Evolutionary conservation across 495 filamentous ascomycete species (phyloP).

Genomic region (Pseudoneurospora amorphoporcata): DNA sequence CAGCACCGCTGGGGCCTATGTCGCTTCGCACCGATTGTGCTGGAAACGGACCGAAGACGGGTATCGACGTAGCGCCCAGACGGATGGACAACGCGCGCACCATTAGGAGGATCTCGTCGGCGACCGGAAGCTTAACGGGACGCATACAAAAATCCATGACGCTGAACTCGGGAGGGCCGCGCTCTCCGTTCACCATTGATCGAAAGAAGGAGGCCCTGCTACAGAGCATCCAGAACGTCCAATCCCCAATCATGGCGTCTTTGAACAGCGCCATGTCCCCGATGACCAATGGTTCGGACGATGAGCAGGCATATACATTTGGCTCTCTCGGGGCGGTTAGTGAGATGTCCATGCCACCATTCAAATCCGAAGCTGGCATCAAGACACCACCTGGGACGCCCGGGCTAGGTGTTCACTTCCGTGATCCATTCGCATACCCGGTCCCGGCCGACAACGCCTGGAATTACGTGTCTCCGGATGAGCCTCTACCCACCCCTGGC

Average conservation of each 20-base stretch:
- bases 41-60: conserved; percentile 28
- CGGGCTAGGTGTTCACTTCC: conserved; percentile 24
- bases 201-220: conserved; percentile 32
- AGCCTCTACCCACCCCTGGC: conserved; percentile 34
- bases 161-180: conserved; percentile 22
- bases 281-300: conserved; percentile 27
- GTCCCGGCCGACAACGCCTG: conserved; percentile 19
- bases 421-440: conserved; percentile 20
- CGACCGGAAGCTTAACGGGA: conserved; percentile 24
- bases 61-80: conserved; percentile 24
- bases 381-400: conserved; percentile 41
- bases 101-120: conserved; percentile 38
- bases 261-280: conserved; percentile 26
- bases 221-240: conserved; percentile 24
- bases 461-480: conserved; percentile 27
- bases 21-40: conserved; percentile 25
- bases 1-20: conserved; percentile 28
- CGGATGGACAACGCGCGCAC: conserved; percentile 29
- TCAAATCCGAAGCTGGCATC: conserved; percentile 25
- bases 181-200: conserved; percentile 34
- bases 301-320: conserved; percentile 23
- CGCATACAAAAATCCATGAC: conserved; percentile 32
- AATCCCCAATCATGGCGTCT: conserved; percentile 26
- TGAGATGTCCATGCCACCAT: conserved; percentile 10
- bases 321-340: conserved; percentile 13